Percentiles rank a stretch among this genome's conserved stretches.
phyloP scores from a whole-genome alignment of 164 flowering plant genomes.

The Echeveria elegans region DNA sequence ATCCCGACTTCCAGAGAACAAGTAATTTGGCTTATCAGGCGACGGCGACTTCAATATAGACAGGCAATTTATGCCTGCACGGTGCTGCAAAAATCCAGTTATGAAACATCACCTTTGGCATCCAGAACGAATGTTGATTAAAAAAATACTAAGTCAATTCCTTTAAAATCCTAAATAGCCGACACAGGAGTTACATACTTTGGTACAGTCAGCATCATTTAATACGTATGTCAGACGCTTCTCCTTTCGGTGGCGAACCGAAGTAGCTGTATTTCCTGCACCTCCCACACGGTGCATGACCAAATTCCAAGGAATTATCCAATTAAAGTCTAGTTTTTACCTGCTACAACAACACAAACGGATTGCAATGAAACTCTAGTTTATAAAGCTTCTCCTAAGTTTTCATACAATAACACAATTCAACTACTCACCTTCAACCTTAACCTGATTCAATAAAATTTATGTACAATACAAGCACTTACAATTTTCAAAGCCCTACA shows the following conservation, averaged over 20 bases:
- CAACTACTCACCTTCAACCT: too few species aligned
- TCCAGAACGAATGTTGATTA: too few species aligned
- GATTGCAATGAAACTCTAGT: not conserved
- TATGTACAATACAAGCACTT: not conserved
- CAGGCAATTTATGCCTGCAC: constrained; percentile 88
- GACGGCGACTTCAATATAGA: constrained; percentile 48
- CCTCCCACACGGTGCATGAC: not conserved
- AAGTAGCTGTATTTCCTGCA: not conserved
- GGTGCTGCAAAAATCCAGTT: constrained; percentile 60
- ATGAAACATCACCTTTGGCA: too few species aligned
- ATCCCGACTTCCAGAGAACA: constrained; percentile 96
- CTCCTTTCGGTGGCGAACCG: not conserved
- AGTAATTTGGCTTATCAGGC: constrained; percentile 35
- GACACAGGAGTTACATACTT: not conserved
- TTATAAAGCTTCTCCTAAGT: too few species aligned
- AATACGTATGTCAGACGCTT: not conserved
- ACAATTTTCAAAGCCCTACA: not conserved
- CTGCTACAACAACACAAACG: not conserved
- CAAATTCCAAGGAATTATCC: not conserved
- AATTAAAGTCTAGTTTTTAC: not conserved
- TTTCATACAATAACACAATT: too few species aligned
- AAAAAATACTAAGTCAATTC: not conserved
- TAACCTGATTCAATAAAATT: not conserved
- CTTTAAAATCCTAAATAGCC: too few species aligned
- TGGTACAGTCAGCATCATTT: not conserved